Evolutionary conservation across 2,329 filamentous ascomycete species (phyloP), one percentile per base, ranked within the genome.

Genomic region (Fusarium mundagurra): DNA sequence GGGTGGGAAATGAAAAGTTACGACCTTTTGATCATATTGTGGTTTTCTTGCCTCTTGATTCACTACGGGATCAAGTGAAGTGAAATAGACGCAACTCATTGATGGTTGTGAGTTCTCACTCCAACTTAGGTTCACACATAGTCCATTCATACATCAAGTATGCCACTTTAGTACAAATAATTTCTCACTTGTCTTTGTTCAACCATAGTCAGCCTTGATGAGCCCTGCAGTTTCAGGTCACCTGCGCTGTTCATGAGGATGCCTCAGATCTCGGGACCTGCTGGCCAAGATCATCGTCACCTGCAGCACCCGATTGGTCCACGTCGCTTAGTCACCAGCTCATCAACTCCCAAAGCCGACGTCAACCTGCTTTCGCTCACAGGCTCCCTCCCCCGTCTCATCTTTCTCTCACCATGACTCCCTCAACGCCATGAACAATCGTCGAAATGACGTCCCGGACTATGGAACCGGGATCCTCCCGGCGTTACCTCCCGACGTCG

Each of bases 401-500:
- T 58, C 45, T 27, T 53, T 61, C 61, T 29, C 41, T 50, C 76
- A 78, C 64, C 65, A 83, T 82, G 82, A 77, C 74, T 76, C 68
- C 71, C 67, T 39, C 78, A 76, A 76, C 76, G 81, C 77, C 80
- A 83, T 83, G 82, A 77, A 76, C 67, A 64, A 75, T 74, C 77
- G 80, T 80, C 80, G 79, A 74, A 76, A 80, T 81, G 78, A 79
- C 70, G 77, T 76, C 71, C 74, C 77, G 69, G 71, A 76, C 65
- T 73, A 74, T 64, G 68, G 69, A 69, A 75, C 77, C 78, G 72
- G 76, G 64, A 73, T 88, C 34, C 83, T 88, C 9, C 86, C 87
- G 41, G 85, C 84, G 29, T 72, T 86, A 6, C 85, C 86, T 14
- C 81, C 81, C 18, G 85, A 84, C 14, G 80, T 80, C 18, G 85